phyloP scores from a whole-genome alignment of 2,329 filamentous ascomycete genomes.

The Trichoderma brevicompactum region DNA sequence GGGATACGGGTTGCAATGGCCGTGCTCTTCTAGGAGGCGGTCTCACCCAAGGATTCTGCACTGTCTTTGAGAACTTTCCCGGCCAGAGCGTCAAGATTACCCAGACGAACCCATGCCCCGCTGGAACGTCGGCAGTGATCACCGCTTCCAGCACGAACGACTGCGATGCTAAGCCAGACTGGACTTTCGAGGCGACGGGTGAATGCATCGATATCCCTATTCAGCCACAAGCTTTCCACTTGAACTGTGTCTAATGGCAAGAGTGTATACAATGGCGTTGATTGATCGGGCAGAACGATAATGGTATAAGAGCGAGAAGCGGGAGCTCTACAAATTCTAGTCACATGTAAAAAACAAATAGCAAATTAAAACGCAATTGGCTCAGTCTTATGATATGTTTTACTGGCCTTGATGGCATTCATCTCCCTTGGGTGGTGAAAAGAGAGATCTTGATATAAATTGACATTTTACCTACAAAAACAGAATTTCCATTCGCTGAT shows the following conservation, averaged over 20 bases:
- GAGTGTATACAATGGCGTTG: background rate
- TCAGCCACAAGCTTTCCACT: background rate
- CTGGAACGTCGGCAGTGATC: background rate
- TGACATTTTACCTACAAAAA: too few relatives aligned
- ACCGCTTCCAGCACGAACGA: background rate
- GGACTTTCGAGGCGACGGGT: background rate
- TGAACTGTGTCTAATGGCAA: background rate
- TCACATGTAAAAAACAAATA: too few relatives aligned
- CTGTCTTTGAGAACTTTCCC: background rate
- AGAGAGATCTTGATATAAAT: too few relatives aligned
- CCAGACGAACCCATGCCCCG: slow-evolving; percentile 11
- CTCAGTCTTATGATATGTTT: too few relatives aligned
- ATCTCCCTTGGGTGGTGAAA: too few relatives aligned
- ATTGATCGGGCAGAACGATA: background rate
- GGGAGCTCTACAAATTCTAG: too few relatives aligned
- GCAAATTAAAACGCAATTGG: too few relatives aligned
- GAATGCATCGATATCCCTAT: slow-evolving; percentile 7
- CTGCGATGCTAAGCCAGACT: background rate
- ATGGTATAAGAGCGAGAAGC: too few relatives aligned
- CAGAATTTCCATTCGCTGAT: too few relatives aligned
- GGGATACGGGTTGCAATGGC: background rate
- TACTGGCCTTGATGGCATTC: too few relatives aligned
- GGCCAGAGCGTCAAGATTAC: slow-evolving; percentile 15
- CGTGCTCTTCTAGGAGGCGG: background rate
- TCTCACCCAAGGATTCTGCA: slow-evolving; percentile 13